These are phyloP conservation scores for Madurella fahalii DNA, from an alignment of 2,329 filamentous ascomycete genomes.

Conservation along the genomic window DNA sequence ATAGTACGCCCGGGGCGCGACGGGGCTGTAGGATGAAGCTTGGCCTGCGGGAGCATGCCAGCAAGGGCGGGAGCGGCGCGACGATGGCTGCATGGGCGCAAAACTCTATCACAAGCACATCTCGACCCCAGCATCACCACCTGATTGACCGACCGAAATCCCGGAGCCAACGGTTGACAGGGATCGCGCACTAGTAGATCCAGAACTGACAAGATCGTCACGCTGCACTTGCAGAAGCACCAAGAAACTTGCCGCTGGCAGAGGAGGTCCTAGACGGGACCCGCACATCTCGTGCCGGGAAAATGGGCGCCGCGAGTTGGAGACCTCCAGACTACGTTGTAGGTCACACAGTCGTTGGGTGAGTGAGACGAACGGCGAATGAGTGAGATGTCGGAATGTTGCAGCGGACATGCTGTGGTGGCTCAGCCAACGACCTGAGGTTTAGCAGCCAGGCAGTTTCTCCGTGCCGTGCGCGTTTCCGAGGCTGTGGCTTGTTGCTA, in stretches of 20 bases:
- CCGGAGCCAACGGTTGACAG: background rate
- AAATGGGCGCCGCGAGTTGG: no score
- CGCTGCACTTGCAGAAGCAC: background rate
- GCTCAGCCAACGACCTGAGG: no score
- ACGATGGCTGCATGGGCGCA: slow-evolving; percentile 11
- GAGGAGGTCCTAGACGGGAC: no score
- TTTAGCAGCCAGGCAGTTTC: no score
- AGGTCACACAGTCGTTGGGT: no score
- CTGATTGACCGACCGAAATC: background rate
- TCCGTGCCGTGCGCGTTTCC: no score
- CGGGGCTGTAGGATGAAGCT: slow-evolving; percentile 15
- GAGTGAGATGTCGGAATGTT: no score
- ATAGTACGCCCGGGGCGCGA: slow-evolving; percentile 19
- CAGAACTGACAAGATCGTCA: background rate
- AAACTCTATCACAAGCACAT: slow-evolving; percentile 8
- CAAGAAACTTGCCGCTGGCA: background rate
- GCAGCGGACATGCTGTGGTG: no score
- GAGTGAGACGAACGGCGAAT: no score
- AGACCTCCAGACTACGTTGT: no score
- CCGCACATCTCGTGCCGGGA: no score
- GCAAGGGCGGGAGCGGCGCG: slow-evolving; percentile 22
- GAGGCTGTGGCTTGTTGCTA: no score
- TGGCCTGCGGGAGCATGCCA: slow-evolving; percentile 14
- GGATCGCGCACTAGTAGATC: background rate
- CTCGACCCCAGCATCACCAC: background rate